Conservation (phyloP, 176 grass and related monocot species). For the Stipa capillata region DNA sequence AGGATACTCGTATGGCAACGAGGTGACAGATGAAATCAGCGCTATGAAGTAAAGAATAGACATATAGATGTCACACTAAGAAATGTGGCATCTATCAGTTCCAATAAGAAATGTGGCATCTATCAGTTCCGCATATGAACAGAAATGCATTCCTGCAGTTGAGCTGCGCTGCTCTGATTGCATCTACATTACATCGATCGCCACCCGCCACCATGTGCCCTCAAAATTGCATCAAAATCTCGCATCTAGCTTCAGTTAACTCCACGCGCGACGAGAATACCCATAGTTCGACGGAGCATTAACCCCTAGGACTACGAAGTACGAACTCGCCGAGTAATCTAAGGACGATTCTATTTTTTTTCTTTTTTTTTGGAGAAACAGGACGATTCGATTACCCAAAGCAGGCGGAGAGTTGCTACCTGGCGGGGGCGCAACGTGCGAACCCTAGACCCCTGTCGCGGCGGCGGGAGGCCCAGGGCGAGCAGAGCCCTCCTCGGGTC, state of each 20-base stretch:
- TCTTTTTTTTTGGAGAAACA: too few relatives aligned
- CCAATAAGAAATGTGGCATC: not conserved
- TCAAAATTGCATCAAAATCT: slow-evolving; percentile 14
- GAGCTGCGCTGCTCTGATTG: not conserved
- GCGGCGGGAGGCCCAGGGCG: not conserved
- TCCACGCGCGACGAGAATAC: not conserved
- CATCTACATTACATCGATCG: slow-evolving; percentile 10
- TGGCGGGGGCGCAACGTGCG: not conserved
- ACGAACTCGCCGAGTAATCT: not conserved
- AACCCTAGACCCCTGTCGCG: slow-evolving; percentile 8
- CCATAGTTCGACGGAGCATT: not conserved
- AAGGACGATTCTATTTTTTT: not conserved
- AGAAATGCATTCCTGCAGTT: not conserved
- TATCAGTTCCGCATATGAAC: not conserved
- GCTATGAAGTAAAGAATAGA: not conserved
- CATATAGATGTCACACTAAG: not conserved
- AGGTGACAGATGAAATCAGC: not conserved
- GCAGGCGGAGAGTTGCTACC: slow-evolving; percentile 12
- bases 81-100: not conserved
- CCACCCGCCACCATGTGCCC: not conserved
- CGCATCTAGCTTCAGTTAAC: not conserved
- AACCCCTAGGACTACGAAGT: not conserved
- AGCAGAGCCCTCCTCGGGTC: slow-evolving; percentile 5
- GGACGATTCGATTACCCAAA: not conserved
- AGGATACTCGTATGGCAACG: not conserved